Percentiles rank a stretch among this genome's conserved stretches.
phyloP scores from a whole-genome alignment of 371 early-diverging fungal species.

The Apophysomyces trapeziformis region DNA sequence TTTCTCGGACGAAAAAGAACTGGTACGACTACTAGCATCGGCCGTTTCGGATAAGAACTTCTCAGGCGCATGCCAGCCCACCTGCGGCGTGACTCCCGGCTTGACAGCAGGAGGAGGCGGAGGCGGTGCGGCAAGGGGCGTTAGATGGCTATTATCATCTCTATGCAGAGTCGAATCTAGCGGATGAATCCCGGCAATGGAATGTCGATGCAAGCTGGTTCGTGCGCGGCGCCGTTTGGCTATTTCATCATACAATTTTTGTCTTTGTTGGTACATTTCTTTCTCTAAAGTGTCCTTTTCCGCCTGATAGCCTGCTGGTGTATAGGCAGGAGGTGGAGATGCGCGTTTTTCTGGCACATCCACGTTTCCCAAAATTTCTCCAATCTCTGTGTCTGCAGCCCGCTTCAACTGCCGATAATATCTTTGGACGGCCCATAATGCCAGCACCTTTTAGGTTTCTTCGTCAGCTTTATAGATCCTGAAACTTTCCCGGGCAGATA shows the following conservation, averaged over 20 bases:
- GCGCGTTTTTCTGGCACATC: background rate
- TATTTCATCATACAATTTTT: constrained; percentile 19
- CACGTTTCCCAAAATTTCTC: background rate
- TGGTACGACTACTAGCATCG: background rate
- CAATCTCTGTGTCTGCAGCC: background rate
- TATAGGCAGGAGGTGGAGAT: constrained; percentile 7
- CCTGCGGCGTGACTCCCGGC: background rate
- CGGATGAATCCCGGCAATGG: constrained; percentile 16
- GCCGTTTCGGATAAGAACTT: background rate
- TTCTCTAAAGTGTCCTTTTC: background rate
- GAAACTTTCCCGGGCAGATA: background rate
- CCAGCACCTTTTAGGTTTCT: background rate
- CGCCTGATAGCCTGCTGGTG: background rate
- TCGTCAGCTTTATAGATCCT: background rate
- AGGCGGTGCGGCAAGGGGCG: constrained; percentile 6
- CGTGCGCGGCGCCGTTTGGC: constrained; percentile 8
- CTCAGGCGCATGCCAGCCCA: background rate
- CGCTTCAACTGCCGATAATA: background rate
- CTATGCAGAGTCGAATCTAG: constrained; percentile 17
- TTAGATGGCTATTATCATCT: background rate
- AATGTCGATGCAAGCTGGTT: background rate
- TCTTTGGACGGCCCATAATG: background rate
- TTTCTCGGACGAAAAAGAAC: constrained; percentile 7
- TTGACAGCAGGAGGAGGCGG: constrained; percentile 13
- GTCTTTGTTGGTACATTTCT: constrained; percentile 13